phyloP scores from a whole-genome alignment of 2,329 filamentous ascomycete species.

The Diplodia scrobiculata region DNA sequence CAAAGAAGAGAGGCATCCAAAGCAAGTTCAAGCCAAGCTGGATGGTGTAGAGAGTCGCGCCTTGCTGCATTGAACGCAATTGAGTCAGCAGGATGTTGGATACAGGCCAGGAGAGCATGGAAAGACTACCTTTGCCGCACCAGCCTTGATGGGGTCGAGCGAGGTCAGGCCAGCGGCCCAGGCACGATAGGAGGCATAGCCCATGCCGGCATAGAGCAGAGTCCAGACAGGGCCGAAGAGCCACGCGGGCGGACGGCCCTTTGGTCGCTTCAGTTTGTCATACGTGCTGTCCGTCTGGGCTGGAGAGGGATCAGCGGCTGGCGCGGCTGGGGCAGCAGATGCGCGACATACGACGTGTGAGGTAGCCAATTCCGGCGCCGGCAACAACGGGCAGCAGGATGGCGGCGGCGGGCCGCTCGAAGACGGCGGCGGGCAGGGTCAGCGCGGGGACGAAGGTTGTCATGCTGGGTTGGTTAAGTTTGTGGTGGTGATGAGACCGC shows the following conservation, averaged over 20 bases:
- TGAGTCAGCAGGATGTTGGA: not conserved
- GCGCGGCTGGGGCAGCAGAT: constrained; percentile 4
- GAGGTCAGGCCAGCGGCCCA: constrained; percentile 65
- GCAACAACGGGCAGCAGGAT: constrained; percentile 74
- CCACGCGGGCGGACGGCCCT: constrained; percentile 59
- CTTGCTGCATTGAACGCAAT: constrained; percentile 47
- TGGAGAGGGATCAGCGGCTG: constrained; percentile 38
- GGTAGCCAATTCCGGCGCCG: constrained; percentile 73
- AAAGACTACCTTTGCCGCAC: constrained; percentile 56
- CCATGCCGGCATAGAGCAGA: constrained; percentile 69
- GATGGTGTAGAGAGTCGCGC: constrained; percentile 78
- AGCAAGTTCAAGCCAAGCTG: constrained; percentile 82
- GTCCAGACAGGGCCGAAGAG: constrained; percentile 64
- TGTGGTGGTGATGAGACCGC: not conserved
- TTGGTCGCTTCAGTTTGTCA: constrained; percentile 65
- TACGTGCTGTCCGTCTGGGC: constrained; percentile 66
- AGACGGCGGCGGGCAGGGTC: constrained; percentile 71
- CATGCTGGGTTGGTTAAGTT: constrained; percentile 55
- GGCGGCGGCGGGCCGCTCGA: constrained; percentile 70
- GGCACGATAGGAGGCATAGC: constrained; percentile 82
- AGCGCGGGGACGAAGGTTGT: constrained; percentile 77
- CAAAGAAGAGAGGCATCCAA: constrained; percentile 94
- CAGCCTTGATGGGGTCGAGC: constrained; percentile 51
- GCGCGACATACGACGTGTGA: constrained; percentile 61
- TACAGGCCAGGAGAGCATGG: not conserved